These are phyloP conservation scores for Phascolomyces articulosus DNA, from an alignment of 371 early-diverging fungal genomes.

Conservation along the genomic window DNA sequence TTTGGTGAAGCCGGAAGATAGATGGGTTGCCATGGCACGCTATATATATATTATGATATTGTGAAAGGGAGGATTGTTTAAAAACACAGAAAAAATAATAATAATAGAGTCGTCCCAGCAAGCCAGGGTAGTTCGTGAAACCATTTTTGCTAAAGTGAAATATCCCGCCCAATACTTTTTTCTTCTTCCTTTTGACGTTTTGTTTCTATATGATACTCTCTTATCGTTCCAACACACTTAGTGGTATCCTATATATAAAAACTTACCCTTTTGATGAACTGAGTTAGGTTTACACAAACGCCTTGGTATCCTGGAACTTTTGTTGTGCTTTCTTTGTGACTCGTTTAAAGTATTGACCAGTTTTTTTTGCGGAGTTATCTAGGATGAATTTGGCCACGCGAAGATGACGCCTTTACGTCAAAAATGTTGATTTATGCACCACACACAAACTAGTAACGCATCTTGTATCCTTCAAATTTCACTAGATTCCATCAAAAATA, in stretches of 20 bases:
- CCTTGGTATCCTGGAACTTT: conserved; percentile 9
- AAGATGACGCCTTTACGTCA: too few species aligned
- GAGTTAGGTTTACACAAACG: conserved; percentile 7
- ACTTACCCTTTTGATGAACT: conserved; percentile 4
- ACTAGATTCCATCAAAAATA: too few species aligned
- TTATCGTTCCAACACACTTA: neutral
- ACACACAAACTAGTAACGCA: too few species aligned
- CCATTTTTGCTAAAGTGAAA: too few species aligned
- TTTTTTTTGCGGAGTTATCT: neutral
- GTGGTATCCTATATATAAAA: neutral
- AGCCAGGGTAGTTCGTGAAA: neutral
- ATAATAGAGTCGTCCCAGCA: neutral
- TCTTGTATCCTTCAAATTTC: too few species aligned
- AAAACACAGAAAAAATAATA: neutral
- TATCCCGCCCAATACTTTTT: neutral
- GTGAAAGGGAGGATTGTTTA: neutral
- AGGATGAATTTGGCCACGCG: too few species aligned
- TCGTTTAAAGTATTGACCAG: neutral
- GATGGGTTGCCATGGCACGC: conserved; percentile 37
- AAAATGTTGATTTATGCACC: too few species aligned
- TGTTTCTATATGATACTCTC: too few species aligned
- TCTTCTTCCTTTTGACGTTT: neutral
- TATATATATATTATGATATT: neutral
- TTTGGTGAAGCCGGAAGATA: conserved; percentile 36
- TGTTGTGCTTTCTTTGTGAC: conserved; percentile 5